These are phyloP conservation scores for Adansonia madagascariensis DNA, from an alignment of 441 rosid species.

Conservation along the genomic window DNA sequence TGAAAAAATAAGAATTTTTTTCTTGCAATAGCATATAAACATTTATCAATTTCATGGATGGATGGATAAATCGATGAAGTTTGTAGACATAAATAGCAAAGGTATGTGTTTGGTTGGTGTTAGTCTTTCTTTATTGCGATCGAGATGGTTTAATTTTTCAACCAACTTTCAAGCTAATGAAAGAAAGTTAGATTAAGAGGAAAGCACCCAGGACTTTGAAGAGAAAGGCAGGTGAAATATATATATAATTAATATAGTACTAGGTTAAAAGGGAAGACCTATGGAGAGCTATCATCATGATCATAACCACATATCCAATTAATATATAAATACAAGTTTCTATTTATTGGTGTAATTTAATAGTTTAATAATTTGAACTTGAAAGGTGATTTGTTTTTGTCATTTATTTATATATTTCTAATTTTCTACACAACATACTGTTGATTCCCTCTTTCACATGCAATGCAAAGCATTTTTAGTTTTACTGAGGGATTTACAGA, in stretches of 20 bases:
- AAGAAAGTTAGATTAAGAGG: slow-evolving; percentile 39
- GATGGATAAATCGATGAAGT: not conserved
- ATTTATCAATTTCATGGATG: too few species aligned
- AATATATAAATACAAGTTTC: not conserved
- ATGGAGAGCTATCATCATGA: not conserved
- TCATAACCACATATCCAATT: not conserved
- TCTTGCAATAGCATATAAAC: too few species aligned
- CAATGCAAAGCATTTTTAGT: not conserved
- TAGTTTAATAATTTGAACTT: not conserved
- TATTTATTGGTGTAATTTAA: not conserved
- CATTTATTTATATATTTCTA: not conserved
- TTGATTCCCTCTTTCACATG: not conserved
- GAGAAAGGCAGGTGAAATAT: slow-evolving; percentile 11
- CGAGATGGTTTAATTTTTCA: slow-evolving; percentile 17
- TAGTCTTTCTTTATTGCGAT: too few species aligned
- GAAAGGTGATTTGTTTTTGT: not conserved
- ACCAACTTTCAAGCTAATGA: slow-evolving; percentile 38
- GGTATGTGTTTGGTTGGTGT: not conserved
- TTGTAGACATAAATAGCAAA: not conserved
- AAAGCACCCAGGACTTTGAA: not conserved
- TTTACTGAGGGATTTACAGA: not conserved
- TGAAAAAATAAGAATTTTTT: too few species aligned
- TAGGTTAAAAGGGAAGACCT: not conserved
- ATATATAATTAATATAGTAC: not conserved
- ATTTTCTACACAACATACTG: not conserved